Evolutionary conservation across 495 filamentous ascomycete species (phyloP).

Genomic region (Talaromyces stipitatus): DNA sequence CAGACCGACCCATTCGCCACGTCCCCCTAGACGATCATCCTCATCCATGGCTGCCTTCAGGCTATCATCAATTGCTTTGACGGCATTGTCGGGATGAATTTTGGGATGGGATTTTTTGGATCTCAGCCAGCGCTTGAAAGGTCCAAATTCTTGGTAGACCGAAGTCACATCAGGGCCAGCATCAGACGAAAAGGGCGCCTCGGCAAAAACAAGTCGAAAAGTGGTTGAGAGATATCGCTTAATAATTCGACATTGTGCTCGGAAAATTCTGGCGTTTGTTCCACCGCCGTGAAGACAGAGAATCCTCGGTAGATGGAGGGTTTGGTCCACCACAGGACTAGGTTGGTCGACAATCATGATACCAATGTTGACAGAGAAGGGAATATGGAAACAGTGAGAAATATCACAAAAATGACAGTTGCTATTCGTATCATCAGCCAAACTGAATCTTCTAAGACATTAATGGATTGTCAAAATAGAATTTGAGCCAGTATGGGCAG

Average conservation of each 20-base stretch:
- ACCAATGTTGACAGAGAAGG: neutral
- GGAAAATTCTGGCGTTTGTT: conserved; percentile 51
- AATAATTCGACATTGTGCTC: conserved; percentile 49
- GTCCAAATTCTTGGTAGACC: conserved; percentile 46
- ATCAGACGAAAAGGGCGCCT: conserved; percentile 45
- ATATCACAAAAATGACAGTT: neutral
- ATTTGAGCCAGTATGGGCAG: no score
- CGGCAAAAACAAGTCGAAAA: conserved; percentile 54
- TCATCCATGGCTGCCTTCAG: conserved; percentile 17
- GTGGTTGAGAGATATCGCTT: conserved; percentile 26
- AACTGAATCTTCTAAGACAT: no score
- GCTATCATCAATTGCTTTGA: conserved; percentile 15
- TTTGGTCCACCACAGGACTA: neutral
- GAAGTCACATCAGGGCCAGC: conserved; percentile 42
- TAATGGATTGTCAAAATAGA: no score
- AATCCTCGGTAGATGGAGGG: conserved; percentile 46
- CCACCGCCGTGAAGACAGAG: conserved; percentile 65
- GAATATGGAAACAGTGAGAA: neutral
- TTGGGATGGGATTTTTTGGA: conserved; percentile 32
- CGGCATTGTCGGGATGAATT: conserved; percentile 9
- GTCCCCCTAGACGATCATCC: conserved; percentile 33
- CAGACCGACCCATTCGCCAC: conserved; percentile 50
- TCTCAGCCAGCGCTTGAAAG: conserved; percentile 52
- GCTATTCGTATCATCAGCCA: neutral
- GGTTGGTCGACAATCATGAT: neutral